Evolutionary conservation across 768 basidiomycete genomes (phyloP).

Genomic region (Lactifluus subvellereus): DNA sequence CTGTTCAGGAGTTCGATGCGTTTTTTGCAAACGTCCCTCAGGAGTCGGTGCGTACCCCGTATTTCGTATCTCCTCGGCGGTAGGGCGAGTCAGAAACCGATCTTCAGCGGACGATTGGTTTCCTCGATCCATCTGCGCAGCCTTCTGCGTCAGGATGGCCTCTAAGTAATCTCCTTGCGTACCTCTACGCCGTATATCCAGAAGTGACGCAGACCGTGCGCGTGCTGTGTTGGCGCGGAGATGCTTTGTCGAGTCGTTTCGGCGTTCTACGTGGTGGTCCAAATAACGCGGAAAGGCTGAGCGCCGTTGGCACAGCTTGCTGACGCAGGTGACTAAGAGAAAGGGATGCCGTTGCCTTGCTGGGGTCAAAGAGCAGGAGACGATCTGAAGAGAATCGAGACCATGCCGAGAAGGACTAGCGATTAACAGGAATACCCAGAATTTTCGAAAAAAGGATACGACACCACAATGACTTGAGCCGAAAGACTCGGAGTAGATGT

Average conservation of each 20-base stretch:
- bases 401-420: too few relatives aligned
- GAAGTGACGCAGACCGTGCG: conserved; percentile 43
- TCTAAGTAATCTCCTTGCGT: conserved; percentile 84
- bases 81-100: background rate
- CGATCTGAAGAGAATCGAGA: too few relatives aligned
- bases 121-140: conserved; percentile 74
- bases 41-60: conserved; percentile 38
- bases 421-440: too few relatives aligned
- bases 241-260: conserved; percentile 58
- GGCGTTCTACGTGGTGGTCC: conserved; percentile 43
- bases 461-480: too few relatives aligned
- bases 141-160: conserved; percentile 68
- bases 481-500: too few relatives aligned
- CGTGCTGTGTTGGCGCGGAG: conserved; percentile 70
- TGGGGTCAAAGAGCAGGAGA: too few relatives aligned
- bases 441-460: too few relatives aligned
- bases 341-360: too few relatives aligned
- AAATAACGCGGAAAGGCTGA: conserved; percentile 36
- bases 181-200: conserved; percentile 59
- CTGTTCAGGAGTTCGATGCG: conserved; percentile 54
- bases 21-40: conserved; percentile 36
- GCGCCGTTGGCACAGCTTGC: conserved; percentile 54
- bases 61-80: background rate
- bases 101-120: conserved; percentile 29
- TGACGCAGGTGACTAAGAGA: too few relatives aligned